These are phyloP conservation scores for Erigeron canadensis DNA, from an alignment of 129 eudicot species.

Conservation along the genomic window DNA sequence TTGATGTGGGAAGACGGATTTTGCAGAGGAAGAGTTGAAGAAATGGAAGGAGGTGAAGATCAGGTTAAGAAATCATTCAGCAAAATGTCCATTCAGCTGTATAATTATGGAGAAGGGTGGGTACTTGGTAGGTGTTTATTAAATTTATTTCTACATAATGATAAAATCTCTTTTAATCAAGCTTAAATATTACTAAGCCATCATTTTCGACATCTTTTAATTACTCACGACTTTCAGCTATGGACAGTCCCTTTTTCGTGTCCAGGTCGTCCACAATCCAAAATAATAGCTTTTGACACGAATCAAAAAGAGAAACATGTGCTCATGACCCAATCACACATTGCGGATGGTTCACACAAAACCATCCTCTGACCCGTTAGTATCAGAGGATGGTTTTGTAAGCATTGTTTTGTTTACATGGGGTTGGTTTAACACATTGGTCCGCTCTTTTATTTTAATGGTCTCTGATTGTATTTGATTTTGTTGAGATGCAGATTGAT, in stretches of 20 bases:
- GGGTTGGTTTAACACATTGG: no score
- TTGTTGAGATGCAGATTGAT: conserved; percentile 73
- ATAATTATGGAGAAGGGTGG: conserved; percentile 99
- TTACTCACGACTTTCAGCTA: no score
- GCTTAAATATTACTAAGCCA: not conserved
- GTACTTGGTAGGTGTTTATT: conserved; percentile 85
- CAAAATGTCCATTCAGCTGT: conserved; percentile 94
- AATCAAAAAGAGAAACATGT: no score
- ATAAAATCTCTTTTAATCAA: not conserved
- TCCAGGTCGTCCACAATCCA: no score
- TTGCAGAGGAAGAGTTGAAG: conserved; percentile 90
- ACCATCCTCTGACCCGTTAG: no score
- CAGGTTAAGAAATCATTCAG: conserved; percentile 91
- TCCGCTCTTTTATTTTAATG: not conserved
- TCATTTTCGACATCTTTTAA: no score
- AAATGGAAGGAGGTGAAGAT: conserved; percentile 77
- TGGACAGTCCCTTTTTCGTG: no score
- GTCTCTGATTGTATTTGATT: conserved; percentile 29
- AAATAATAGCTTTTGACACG: no score
- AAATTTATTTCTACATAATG: conserved; percentile 4
- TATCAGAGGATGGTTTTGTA: not conserved
- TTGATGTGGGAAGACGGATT: conserved; percentile 99
- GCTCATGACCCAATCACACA: no score
- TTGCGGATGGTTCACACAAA: no score
- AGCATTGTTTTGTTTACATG: not conserved